Conservation (phyloP, 352 stramenopile species). For the Phytophthora capsici region DNA sequence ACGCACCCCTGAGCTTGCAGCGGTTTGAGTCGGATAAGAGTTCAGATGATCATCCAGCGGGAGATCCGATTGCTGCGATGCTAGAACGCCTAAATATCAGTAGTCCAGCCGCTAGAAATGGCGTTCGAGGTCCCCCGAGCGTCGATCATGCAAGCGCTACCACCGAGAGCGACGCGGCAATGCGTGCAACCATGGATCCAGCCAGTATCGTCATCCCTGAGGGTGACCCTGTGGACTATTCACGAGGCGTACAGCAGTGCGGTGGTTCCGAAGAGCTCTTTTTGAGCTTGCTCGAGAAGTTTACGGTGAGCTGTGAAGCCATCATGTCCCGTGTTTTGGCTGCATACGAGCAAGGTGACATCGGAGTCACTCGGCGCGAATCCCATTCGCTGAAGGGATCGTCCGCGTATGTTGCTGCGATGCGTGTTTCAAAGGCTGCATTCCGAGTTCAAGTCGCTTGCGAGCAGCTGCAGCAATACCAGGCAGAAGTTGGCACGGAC, state of each 20-base stretch:
- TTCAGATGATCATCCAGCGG: slow-evolving; percentile 27
- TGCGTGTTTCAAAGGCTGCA: slow-evolving; percentile 79
- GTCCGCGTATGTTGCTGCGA: slow-evolving; percentile 78
- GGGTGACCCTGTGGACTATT: slow-evolving; percentile 82
- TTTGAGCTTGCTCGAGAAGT: slow-evolving; percentile 82
- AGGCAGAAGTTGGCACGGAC: slow-evolving; percentile 35
- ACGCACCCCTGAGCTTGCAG: slow-evolving; percentile 19
- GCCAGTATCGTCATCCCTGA: slow-evolving; percentile 70
- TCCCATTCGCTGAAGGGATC: slow-evolving; percentile 85
- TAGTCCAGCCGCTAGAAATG: slow-evolving; percentile 31
- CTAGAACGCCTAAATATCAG: slow-evolving; percentile 48
- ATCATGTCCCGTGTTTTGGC: slow-evolving; percentile 64
- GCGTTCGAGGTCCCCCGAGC: slow-evolving; percentile 17
- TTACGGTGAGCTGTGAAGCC: slow-evolving; percentile 60
- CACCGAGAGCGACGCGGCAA: slow-evolving; percentile 34
- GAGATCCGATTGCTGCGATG: slow-evolving; percentile 45
- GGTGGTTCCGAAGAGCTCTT: slow-evolving; percentile 82
- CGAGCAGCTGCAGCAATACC: slow-evolving; percentile 61
- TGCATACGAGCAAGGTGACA: slow-evolving; percentile 53
- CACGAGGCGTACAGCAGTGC: slow-evolving; percentile 80
- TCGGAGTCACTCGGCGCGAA: slow-evolving; percentile 63
- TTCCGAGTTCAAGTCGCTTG: slow-evolving; percentile 83
- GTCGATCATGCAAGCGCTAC: slow-evolving; percentile 32
- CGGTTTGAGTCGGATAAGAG: slow-evolving; percentile 36
- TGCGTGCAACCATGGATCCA: slow-evolving; percentile 32